Conservation (phyloP, 2,329 filamentous ascomycete genomes). For the Xylaria arbuscula region DNA sequence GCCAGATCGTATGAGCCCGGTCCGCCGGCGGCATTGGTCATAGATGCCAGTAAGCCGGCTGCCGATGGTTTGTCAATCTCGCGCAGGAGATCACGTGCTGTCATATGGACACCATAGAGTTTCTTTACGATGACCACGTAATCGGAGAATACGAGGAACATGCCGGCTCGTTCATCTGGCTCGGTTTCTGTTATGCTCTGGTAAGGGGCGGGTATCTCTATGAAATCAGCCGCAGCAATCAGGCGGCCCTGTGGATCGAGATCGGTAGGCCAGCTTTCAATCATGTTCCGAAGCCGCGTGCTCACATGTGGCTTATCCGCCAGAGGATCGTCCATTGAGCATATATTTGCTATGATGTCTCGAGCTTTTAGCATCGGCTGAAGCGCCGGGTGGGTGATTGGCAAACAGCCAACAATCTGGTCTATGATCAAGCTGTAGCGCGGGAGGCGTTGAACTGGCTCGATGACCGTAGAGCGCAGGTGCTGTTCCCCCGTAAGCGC, state of each 20-base stretch:
- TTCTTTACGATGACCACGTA: slow-evolving; percentile 82
- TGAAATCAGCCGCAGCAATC: slow-evolving; percentile 82
- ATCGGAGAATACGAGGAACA: slow-evolving; percentile 88
- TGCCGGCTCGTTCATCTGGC: slow-evolving; percentile 66
- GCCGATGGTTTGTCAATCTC: slow-evolving; percentile 85
- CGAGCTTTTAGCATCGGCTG: slow-evolving; percentile 86
- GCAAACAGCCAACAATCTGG: slow-evolving; percentile 88
- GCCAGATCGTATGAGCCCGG: slow-evolving; percentile 75
- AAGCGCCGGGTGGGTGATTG: slow-evolving; percentile 85
- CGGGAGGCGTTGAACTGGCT: slow-evolving; percentile 93
- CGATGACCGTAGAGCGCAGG: slow-evolving; percentile 90
- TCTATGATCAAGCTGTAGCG: slow-evolving; percentile 97
- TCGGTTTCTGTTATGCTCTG: slow-evolving; percentile 54
- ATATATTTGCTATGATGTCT: slow-evolving; percentile 96
- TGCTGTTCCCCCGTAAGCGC: slow-evolving; percentile 89
- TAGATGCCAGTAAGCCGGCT: slow-evolving; percentile 69
- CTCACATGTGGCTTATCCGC: slow-evolving; percentile 79
- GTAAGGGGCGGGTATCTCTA: slow-evolving; percentile 81
- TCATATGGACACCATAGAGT: slow-evolving; percentile 68
- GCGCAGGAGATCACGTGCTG: slow-evolving; percentile 80
- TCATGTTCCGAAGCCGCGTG: slow-evolving; percentile 78
- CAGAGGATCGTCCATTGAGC: slow-evolving; percentile 82
- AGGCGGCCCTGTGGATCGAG: slow-evolving; percentile 81
- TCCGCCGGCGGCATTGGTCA: slow-evolving; percentile 72
- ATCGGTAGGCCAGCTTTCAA: slow-evolving; percentile 79